Conservation (phyloP, 148 eudicot species). For the Spergularia marina region DNA sequence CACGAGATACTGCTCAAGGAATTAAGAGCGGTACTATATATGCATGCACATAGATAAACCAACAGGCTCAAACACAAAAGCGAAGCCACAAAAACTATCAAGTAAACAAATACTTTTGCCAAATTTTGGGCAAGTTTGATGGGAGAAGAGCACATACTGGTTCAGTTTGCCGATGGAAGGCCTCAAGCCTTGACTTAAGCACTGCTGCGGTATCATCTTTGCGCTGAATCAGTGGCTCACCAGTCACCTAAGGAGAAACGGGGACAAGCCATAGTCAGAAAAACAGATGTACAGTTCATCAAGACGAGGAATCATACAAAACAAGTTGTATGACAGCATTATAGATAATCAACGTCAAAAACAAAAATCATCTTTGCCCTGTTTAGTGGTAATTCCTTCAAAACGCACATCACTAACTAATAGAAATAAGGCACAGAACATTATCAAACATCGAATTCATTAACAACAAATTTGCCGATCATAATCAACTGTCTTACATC, state of each 20-base stretch:
- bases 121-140: too few species aligned
- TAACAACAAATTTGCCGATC: background rate
- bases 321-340: too few species aligned
- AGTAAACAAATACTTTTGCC: background rate
- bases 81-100: background rate
- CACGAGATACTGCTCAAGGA: background rate
- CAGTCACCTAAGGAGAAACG: constrained; percentile 61
- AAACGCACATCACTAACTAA: background rate
- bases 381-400: background rate
- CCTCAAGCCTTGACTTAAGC: constrained; percentile 85
- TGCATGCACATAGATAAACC: background rate
- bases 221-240: constrained; percentile 92
- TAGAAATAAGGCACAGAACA: background rate
- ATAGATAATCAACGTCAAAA: background rate
- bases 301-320: too few species aligned
- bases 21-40: background rate
- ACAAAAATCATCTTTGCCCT: background rate
- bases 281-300: background rate
- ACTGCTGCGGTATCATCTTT: constrained; percentile 93
- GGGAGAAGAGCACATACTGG: constrained; percentile 49
- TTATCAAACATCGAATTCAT: background rate
- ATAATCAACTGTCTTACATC: constrained; percentile 56
- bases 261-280: constrained; percentile 1
- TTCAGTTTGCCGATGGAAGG: constrained; percentile 63
- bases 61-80: background rate